Base-by-base conservation (phyloP, 148 eudicot genomes). In the Agrostemma githago region DNA sequence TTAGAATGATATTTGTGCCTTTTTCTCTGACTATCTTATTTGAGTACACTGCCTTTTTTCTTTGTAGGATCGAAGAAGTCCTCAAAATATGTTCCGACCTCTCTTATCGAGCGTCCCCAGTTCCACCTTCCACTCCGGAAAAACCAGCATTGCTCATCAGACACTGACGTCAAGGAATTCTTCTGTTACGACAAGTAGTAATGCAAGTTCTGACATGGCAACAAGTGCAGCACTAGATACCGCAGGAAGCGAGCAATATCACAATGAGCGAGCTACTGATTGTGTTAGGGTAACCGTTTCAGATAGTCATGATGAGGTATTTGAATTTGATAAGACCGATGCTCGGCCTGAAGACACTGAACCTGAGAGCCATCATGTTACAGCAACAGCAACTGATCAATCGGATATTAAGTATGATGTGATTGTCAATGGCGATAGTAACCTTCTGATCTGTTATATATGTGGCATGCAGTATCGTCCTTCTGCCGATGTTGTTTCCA, bases 41-140 rank as follows among this genome's bases (percentile, higher is more conserved):
- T n/a, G 34, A 66, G 65, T 72, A 41, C 20, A 53, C 38, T 43
- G 26, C 42, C 66, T 80, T 15, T n/a, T 75, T 34, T 77, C 34
- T 26, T 51, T 77, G 77, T 65, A 84, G 87, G 87, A 87, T 57
- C 86, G 87, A 62, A 95, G 86, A 83, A 78, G 81, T 84, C 97
- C 97, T 56, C 97, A 88, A 76, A 90, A 89, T 79, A 96, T 92
- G 99, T 96, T 96, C 86, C 90, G 99, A 77, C 99, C 99, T 65
- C 94, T 96, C 44, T 84, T 96, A 65, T 92, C 99, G 34, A 89
- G 97, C 82, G 99, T 92, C 76, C 99, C 97, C 63, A 90, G 91
- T 82, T 83, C 94, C 69, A 87, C 92, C 71, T 89, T 92, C 61
- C 87, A 90, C 76, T 84, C 83, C 81, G 96, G 92, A 16, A 88